Evolutionary conservation across 1,139 yeast genomes (phyloP).

Genomic region (Maudiozyma humilis): DNA sequence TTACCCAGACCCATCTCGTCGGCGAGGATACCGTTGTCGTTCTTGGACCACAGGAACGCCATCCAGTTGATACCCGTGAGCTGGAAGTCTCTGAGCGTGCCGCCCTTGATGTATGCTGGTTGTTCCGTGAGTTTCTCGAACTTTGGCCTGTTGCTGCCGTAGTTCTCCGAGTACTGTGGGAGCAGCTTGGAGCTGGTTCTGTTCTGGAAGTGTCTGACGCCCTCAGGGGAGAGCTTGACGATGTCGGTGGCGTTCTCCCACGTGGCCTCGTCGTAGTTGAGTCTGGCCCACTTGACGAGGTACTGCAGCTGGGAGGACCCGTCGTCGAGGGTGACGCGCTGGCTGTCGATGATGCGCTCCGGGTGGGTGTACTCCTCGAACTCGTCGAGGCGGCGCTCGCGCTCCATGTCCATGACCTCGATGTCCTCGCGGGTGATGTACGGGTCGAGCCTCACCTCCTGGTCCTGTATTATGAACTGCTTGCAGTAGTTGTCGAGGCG

Average conservation of each 20-base stretch:
- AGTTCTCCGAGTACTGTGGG: constrained; percentile 73
- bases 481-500: constrained; percentile 77
- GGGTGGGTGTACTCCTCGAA: constrained; percentile 76
- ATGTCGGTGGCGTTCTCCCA: constrained; percentile 94
- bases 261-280: constrained; percentile 90
- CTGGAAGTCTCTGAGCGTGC: constrained; percentile 93
- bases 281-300: constrained; percentile 85
- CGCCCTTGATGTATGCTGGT: constrained; percentile 84
- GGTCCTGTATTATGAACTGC: constrained; percentile 63
- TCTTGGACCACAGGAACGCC: constrained; percentile 97
- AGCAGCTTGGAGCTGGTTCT: constrained; percentile 76
- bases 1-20: constrained; percentile 99
- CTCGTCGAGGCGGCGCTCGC: constrained; percentile 76
- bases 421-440: constrained; percentile 79
- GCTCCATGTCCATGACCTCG: constrained; percentile 87
- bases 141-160: constrained; percentile 69
- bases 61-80: constrained; percentile 98
- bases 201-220: constrained; percentile 75
- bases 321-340: constrained; percentile 54
- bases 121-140: constrained; percentile 82
- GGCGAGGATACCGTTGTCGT: constrained; percentile 94
- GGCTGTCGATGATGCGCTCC: constrained; percentile 87
- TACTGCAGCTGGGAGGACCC: constrained; percentile 68
- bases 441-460: constrained; percentile 70
- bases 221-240: constrained; percentile 74